Evolutionary conservation across 2,329 filamentous ascomycete genomes (phyloP).

Genomic region (Fusarium sp.): DNA sequence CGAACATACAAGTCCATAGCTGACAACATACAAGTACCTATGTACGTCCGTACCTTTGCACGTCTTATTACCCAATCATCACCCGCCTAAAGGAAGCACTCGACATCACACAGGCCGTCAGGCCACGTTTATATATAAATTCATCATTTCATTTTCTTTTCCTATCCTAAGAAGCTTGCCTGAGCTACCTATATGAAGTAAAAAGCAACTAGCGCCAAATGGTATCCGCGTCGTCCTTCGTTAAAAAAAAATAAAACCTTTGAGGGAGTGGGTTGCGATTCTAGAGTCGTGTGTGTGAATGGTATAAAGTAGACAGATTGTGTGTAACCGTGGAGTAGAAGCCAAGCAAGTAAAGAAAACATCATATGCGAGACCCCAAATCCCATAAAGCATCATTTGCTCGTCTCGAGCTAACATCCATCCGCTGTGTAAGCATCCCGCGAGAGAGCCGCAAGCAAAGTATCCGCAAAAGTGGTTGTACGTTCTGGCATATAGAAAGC

Average conservation of each 20-base stretch:
- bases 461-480: conserved; percentile 44
- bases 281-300: conserved; percentile 40
- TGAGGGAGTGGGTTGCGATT: conserved; percentile 36
- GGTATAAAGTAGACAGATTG: conserved; percentile 35
- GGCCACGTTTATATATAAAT: background rate
- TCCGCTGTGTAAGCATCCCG: conserved; percentile 48
- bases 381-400: conserved; percentile 39
- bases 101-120: background rate
- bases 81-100: no score
- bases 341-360: conserved; percentile 33
- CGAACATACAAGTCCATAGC: no score
- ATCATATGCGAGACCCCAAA: conserved; percentile 18
- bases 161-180: conserved; percentile 42
- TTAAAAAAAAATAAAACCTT: conserved; percentile 8
- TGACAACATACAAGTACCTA: no score
- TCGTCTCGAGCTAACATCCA: conserved; percentile 47
- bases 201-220: conserved; percentile 35
- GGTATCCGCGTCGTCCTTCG: conserved; percentile 39
- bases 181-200: conserved; percentile 36
- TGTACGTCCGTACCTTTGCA: no score
- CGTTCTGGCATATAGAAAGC: conserved; percentile 38
- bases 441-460: conserved; percentile 45
- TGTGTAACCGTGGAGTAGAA: conserved; percentile 7
- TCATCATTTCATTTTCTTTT: conserved; percentile 38
- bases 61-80: no score